Evolutionary conservation across 352 stramenopile genomes (phyloP).

Genomic region (Pythium pectinolyticum): DNA sequence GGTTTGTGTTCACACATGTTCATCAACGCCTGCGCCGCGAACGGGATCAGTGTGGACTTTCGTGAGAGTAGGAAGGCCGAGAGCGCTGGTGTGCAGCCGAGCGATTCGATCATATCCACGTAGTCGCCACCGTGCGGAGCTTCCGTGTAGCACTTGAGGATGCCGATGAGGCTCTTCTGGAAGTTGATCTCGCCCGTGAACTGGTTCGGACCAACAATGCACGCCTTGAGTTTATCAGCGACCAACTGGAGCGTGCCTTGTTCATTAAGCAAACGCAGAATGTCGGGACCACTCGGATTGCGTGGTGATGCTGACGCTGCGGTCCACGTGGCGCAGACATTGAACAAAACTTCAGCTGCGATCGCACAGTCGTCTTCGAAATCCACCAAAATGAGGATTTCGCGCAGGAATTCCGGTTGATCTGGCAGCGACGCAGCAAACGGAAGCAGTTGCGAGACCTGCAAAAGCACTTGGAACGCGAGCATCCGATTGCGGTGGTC

Average conservation of each 20-base stretch:
- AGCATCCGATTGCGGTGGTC: constrained; percentile 70
- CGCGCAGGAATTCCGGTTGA: constrained; percentile 61
- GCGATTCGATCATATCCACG: constrained; percentile 16
- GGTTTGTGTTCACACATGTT: constrained; percentile 77
- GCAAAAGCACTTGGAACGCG: constrained; percentile 66
- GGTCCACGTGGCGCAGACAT: constrained; percentile 53
- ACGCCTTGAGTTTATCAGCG: constrained; percentile 69
- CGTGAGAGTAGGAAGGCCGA: constrained; percentile 69
- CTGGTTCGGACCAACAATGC: constrained; percentile 60
- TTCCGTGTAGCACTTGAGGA: constrained; percentile 75
- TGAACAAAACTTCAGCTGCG: constrained; percentile 73
- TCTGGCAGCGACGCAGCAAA: constrained; percentile 53
- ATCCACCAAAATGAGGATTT: constrained; percentile 73
- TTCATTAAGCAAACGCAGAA: constrained; percentile 61
- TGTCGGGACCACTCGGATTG: constrained; percentile 27
- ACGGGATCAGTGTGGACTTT: constrained; percentile 63
- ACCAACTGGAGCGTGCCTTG: constrained; percentile 65
- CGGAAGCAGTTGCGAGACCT: constrained; percentile 58
- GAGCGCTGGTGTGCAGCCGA: constrained; percentile 16
- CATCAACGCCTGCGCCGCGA: constrained; percentile 73
- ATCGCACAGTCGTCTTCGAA: constrained; percentile 69
- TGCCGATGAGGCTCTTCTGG: constrained; percentile 72
- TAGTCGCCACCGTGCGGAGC: constrained; percentile 35
- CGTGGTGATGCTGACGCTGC: constrained; percentile 16
- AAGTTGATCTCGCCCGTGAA: constrained; percentile 80